phyloP scores from a whole-genome alignment of 1,139 yeast genomes.

The Yamadazyma dendronema region DNA sequence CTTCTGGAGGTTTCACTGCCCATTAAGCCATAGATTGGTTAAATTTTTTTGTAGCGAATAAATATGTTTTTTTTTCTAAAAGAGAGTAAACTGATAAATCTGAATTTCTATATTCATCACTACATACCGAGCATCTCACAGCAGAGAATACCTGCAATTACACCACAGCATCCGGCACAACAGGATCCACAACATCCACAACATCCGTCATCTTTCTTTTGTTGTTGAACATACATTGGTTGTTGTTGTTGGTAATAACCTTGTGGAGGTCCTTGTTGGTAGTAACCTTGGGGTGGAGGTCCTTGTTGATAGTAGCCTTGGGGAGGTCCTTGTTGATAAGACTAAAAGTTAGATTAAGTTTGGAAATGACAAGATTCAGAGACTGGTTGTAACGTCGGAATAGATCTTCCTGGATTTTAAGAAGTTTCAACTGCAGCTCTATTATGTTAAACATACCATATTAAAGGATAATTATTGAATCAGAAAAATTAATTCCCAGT shows the following conservation, averaged over 20 bases:
- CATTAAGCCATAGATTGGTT: conserved; percentile 19
- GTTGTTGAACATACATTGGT: conserved; percentile 43
- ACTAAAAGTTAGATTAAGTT: conserved; percentile 8
- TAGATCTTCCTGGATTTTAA: too few species aligned
- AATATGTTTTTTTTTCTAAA: neutral
- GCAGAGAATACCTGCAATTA: conserved; percentile 43
- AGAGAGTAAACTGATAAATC: too few species aligned
- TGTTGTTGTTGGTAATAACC: conserved; percentile 39
- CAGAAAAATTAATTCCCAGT: too few species aligned
- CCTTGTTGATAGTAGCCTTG: conserved; percentile 33
- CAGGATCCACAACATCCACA: conserved; percentile 38
- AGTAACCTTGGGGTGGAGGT: conserved; percentile 30
- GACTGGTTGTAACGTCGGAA: neutral
- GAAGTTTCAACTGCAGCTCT: too few species aligned
- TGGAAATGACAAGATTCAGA: neutral
- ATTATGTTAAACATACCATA: too few species aligned
- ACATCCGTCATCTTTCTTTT: conserved; percentile 24
- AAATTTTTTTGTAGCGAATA: neutral
- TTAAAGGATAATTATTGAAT: too few species aligned
- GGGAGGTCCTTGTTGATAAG: conserved; percentile 37
- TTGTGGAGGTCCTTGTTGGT: conserved; percentile 26
- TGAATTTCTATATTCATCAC: too few species aligned
- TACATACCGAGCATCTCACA: conserved; percentile 19
- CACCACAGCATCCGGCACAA: conserved; percentile 40
- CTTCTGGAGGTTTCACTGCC: conserved; percentile 67